Percentiles rank a stretch among this genome's conserved stretches.
phyloP scores from a whole-genome alignment of 148 eudicot genomes.

The Vaccinium darrowii region DNA sequence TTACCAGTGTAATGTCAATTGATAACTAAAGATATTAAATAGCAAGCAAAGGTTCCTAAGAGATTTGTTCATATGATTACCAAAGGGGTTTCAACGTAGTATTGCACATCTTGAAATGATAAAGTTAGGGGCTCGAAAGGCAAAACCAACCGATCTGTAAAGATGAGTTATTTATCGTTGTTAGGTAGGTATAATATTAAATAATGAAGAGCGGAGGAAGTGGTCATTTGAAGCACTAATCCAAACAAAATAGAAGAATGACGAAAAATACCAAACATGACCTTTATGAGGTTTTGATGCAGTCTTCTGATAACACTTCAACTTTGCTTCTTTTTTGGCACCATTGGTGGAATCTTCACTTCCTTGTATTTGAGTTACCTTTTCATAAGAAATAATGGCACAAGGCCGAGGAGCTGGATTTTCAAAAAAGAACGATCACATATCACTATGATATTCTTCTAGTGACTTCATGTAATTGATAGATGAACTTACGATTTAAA shows the following conservation, averaged over 20 bases:
- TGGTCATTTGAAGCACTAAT: background rate
- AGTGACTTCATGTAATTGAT: background rate
- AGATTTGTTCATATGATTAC: slow-evolving; percentile 31
- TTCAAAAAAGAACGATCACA: background rate
- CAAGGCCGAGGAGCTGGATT: slow-evolving; percentile 59
- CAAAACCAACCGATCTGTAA: slow-evolving; percentile 65
- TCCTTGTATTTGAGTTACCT: slow-evolving; percentile 42
- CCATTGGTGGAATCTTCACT: slow-evolving; percentile 19
- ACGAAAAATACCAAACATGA: slow-evolving; percentile 1
- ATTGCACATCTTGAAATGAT: slow-evolving; percentile 65
- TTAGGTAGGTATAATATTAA: background rate
- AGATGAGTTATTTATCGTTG: slow-evolving; percentile 17
- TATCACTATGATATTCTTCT: background rate
- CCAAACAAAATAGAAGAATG: background rate
- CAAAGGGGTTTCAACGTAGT: slow-evolving; percentile 68
- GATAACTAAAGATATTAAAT: background rate
- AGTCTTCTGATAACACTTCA: background rate
- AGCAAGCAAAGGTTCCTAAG: background rate
- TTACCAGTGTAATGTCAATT: background rate
- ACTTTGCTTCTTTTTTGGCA: background rate
- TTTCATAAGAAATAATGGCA: slow-evolving; percentile 62
- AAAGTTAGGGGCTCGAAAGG: slow-evolving; percentile 72
- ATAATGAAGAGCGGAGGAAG: background rate
- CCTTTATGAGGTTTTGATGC: slow-evolving; percentile 37
- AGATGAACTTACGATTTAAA: slow-evolving; percentile 52